Percentiles rank a stretch among this genome's conserved stretches.
Conservation (phyloP, 2,329 filamentous ascomycete genomes). For the Ophiostoma triangulosporum region DNA sequence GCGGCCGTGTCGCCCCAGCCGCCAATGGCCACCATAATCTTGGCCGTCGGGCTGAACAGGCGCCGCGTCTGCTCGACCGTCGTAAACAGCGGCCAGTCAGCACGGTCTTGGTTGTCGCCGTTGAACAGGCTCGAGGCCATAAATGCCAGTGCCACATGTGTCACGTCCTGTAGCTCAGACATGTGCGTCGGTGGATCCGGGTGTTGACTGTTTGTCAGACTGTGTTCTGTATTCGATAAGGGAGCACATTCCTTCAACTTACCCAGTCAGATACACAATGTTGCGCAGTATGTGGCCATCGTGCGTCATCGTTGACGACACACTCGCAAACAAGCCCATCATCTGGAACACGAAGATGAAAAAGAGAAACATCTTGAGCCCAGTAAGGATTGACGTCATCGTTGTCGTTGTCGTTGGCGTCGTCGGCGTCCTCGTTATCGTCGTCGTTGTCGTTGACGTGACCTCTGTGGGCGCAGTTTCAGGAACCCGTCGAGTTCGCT, state of each 20-base stretch:
- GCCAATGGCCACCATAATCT: slow-evolving; percentile 58
- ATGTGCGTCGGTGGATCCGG: slow-evolving; percentile 24
- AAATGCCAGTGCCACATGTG: slow-evolving; percentile 46
- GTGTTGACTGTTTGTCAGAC: slow-evolving; percentile 29
- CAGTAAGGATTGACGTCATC: not conserved
- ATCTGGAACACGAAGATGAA: slow-evolving; percentile 2
- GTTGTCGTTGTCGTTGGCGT: not conserved
- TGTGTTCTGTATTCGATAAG: too few species aligned
- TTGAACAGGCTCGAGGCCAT: slow-evolving; percentile 42
- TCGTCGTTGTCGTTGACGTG: too few species aligned
- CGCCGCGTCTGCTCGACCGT: slow-evolving; percentile 33
- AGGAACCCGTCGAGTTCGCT: too few species aligned
- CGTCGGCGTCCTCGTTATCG: not conserved
- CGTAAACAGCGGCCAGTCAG: slow-evolving; percentile 39
- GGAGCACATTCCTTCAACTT: too few species aligned
- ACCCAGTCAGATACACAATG: slow-evolving; percentile 40
- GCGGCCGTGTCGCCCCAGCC: slow-evolving; percentile 60
- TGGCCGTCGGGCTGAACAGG: slow-evolving; percentile 37
- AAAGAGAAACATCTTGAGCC: not conserved
- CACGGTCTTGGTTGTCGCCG: slow-evolving; percentile 18
- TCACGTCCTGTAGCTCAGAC: slow-evolving; percentile 29
- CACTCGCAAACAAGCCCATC: not conserved
- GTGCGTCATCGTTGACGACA: not conserved
- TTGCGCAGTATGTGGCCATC: slow-evolving; percentile 15
- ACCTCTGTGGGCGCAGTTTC: too few species aligned